A percentile compares a stretch with the other conserved stretches of the same genome.
Evolutionary conservation across 176 grass and related monocot species (phyloP).

Genomic region (Phyllostachys edulis): DNA sequence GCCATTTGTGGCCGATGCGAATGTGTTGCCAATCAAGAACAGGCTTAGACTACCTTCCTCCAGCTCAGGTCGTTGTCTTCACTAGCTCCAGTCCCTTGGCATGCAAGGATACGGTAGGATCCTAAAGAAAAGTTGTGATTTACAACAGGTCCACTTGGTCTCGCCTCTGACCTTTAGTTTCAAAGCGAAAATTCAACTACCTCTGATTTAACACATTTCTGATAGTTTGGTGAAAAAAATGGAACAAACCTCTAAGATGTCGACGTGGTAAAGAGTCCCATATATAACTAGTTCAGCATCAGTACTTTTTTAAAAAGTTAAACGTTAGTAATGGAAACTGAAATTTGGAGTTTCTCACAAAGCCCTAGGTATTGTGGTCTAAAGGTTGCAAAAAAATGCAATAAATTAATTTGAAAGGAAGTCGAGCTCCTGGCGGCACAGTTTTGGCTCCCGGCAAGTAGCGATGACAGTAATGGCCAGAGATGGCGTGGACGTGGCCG

Average conservation of each 20-base stretch:
- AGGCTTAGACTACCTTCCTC: not conserved
- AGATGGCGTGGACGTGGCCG: not conserved
- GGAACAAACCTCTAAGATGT: not conserved
- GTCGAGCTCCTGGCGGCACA: not conserved
- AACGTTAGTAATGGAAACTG: not conserved
- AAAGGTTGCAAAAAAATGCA: not conserved
- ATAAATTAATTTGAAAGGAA: not conserved
- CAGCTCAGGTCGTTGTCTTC: conserved; percentile 35
- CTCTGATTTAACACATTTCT: conserved; percentile 39
- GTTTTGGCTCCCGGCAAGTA: not conserved
- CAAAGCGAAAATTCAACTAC: conserved; percentile 38
- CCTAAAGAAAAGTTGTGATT: conserved; percentile 41
- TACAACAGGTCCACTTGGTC: conserved; percentile 29
- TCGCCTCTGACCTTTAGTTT: conserved; percentile 40
- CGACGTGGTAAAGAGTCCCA: not conserved
- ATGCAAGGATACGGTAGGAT: conserved; percentile 30
- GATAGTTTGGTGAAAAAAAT: conserved; percentile 19
- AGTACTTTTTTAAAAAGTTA: not conserved
- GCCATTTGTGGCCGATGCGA: conserved; percentile 8
- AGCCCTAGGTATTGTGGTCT: not conserved
- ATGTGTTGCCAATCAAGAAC: conserved; percentile 36
- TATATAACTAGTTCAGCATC: not conserved
- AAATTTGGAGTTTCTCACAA: not conserved
- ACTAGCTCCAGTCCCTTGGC: conserved; percentile 45
- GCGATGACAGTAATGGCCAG: not conserved